Evolutionary conservation across 2,329 filamentous ascomycete species (phyloP), one percentile per base, ranked within the genome.

Genomic region (Aureobasidium sp.): DNA sequence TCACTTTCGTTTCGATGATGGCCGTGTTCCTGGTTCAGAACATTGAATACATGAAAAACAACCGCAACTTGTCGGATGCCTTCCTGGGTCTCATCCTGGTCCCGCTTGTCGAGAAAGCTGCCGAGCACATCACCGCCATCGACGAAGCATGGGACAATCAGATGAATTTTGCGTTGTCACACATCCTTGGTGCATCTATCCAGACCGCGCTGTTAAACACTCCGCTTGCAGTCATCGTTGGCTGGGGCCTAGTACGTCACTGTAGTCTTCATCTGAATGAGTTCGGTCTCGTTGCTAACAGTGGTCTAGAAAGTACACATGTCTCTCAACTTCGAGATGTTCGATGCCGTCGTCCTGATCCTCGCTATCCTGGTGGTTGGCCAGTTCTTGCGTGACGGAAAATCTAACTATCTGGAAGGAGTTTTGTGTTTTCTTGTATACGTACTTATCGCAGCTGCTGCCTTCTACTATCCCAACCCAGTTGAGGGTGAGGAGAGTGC

Each of bases 201-300:
- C 92, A 96, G 75, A 97, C 92, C 0, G 90, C 91, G 0, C 82
- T 96, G 35, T 85, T 96, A 70, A 96, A 95, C 71, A 90, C 87
- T 0, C 91, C 92, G 0, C 81, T 96, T 4, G 86, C 90, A 8
- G 85, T 96, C 37, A 80, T 96, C 40, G 87, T 95, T 53, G 90
- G 88, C 48, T 97, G 92, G 91, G 87, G 88, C 24, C 75, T 91
- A 39, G 85, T 85, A 68, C 58, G 66, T n/a, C 70, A 79, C 24
- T 6, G 82, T 88, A 65, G 78, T 96, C 9, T 84, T 96, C 61
- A 80, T 96, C 17, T 5, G 33, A 84, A 89, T 33, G 92, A 96
- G 68, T 79, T 96, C 17, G 47, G 90, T 91, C 37, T 7, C 3
- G 17, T 40, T 0, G 89, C 96, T 3, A 90, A 91, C 1, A 89